Percentiles rank a stretch among this genome's conserved stretches.
phyloP scores from a whole-genome alignment of 768 basidiomycete species.

The Lentinus tigrinus region DNA sequence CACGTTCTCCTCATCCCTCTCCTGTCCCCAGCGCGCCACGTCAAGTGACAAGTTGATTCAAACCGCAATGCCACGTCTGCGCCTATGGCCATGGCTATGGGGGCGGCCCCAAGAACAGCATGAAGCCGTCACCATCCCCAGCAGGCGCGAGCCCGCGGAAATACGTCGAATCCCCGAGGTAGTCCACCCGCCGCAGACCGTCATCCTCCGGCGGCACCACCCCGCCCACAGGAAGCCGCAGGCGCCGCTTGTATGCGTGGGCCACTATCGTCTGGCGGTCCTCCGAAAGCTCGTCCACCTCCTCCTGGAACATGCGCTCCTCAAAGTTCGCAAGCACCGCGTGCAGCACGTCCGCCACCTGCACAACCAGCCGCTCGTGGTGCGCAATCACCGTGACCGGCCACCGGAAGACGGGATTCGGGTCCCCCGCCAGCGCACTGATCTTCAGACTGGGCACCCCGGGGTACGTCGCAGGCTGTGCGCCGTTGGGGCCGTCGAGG shows the following conservation, averaged over 20 bases:
- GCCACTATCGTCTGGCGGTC: slow-evolving; percentile 15
- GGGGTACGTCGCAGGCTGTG: slow-evolving; percentile 67
- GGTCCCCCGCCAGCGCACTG: slow-evolving; percentile 50
- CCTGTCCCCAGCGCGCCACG: neutral
- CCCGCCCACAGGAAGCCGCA: slow-evolving; percentile 22
- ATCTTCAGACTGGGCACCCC: slow-evolving; percentile 58
- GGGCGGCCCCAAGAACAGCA: slow-evolving; percentile 31
- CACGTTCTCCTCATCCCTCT: neutral
- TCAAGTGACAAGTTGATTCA: neutral
- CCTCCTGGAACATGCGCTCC: slow-evolving; percentile 25
- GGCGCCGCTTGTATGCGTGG: slow-evolving; percentile 20
- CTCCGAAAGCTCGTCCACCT: slow-evolving; percentile 25
- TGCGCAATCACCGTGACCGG: slow-evolving; percentile 43
- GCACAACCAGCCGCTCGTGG: slow-evolving; percentile 24
- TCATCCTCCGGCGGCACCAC: slow-evolving; percentile 24
- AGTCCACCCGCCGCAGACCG: slow-evolving; percentile 42
- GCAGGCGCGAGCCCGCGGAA: slow-evolving; percentile 56
- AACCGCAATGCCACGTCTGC: no score
- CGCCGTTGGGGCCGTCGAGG: slow-evolving; percentile 26
- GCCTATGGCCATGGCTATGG: neutral
- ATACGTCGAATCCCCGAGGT: slow-evolving; percentile 45
- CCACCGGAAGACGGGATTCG: slow-evolving; percentile 51
- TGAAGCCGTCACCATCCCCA: slow-evolving; percentile 42
- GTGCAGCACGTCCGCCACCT: slow-evolving; percentile 50
- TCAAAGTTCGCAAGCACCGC: slow-evolving; percentile 46